A percentile compares a stretch with the other conserved stretches of the same genome.
Conservation (phyloP, 2,329 filamentous ascomycete genomes). For the Alternaria hordeiaustralica region DNA sequence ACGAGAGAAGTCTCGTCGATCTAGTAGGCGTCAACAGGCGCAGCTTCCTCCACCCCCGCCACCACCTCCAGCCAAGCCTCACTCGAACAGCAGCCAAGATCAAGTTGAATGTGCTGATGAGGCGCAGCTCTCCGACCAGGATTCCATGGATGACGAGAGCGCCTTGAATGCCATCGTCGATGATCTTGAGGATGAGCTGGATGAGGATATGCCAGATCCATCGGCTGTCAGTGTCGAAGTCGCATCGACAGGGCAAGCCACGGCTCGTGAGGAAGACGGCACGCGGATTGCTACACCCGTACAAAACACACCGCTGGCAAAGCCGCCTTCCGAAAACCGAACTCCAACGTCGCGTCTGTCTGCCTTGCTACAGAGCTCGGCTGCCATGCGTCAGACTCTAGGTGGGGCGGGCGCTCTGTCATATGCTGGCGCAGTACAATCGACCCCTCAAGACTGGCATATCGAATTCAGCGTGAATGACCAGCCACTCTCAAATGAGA, state of each 20-base stretch:
- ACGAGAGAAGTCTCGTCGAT: constrained; percentile 70
- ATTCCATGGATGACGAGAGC: constrained; percentile 68
- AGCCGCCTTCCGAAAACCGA: constrained; percentile 36
- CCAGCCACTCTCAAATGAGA: constrained; percentile 85
- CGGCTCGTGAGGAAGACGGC: constrained; percentile 89
- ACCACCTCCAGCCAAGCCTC: constrained; percentile 56
- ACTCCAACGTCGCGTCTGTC: constrained; percentile 40
- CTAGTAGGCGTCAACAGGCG: constrained; percentile 62
- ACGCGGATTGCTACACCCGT: constrained; percentile 84
- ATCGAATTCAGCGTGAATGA: constrained; percentile 91
- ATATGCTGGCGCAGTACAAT: constrained; percentile 83
- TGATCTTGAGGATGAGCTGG: constrained; percentile 81
- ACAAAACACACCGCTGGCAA: constrained; percentile 55
- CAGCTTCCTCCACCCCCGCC: constrained; percentile 61
- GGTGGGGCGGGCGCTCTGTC: constrained; percentile 67
- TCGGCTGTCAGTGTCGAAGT: constrained; percentile 92
- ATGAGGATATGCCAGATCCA: constrained; percentile 73
- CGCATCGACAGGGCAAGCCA: constrained; percentile 83
- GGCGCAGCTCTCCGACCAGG: constrained; percentile 77
- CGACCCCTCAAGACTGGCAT: constrained; percentile 91
- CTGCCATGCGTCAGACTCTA: constrained; percentile 39
- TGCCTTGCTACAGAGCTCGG: constrained; percentile 39
- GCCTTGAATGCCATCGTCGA: constrained; percentile 87
- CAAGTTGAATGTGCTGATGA: constrained; percentile 93
- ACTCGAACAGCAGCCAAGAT: constrained; percentile 51